These are phyloP conservation scores for Corylus heterophylla DNA, from an alignment of 306 rosid genomes.

Conservation along the genomic window DNA sequence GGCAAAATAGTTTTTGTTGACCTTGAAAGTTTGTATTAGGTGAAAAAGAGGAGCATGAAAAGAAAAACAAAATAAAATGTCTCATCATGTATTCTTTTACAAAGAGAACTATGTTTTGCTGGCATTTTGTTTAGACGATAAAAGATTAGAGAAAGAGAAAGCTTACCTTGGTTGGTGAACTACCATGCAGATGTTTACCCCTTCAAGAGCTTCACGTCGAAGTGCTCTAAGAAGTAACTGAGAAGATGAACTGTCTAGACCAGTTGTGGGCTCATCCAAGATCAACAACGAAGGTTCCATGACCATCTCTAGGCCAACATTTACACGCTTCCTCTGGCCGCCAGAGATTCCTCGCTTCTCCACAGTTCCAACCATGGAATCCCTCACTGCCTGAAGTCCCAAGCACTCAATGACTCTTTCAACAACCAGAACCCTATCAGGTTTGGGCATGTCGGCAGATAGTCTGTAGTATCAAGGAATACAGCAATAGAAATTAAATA, in stretches of 20 bases:
- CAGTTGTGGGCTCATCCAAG: conserved; percentile 96
- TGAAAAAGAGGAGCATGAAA: not conserved
- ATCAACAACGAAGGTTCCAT: conserved; percentile 97
- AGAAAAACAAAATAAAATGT: not conserved
- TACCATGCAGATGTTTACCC: conserved; percentile 93
- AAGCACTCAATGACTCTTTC: conserved; percentile 87
- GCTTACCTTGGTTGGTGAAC: conserved; percentile 97
- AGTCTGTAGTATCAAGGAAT: conserved; percentile 37
- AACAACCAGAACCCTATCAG: conserved; percentile 79
- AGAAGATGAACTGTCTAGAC: conserved; percentile 97
- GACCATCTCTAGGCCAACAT: conserved; percentile 98
- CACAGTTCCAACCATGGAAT: conserved; percentile 85
- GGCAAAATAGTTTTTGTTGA: not conserved
- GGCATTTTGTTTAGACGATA: not conserved
- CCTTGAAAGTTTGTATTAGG: not conserved
- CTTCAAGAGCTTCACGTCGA: conserved; percentile 95
- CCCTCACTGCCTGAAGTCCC: conserved; percentile 91
- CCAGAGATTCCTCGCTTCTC: conserved; percentile 97
- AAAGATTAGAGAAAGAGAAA: conserved; percentile 9
- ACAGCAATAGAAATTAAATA: not conserved
- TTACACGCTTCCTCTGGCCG: conserved; percentile 96
- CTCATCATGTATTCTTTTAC: not conserved
- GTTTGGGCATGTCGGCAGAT: conserved; percentile 63
- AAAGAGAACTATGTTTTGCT: not conserved
- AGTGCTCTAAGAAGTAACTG: conserved; percentile 91